Conservation (phyloP, 441 rosid species). For the Arabidopsis hybrid region DNA sequence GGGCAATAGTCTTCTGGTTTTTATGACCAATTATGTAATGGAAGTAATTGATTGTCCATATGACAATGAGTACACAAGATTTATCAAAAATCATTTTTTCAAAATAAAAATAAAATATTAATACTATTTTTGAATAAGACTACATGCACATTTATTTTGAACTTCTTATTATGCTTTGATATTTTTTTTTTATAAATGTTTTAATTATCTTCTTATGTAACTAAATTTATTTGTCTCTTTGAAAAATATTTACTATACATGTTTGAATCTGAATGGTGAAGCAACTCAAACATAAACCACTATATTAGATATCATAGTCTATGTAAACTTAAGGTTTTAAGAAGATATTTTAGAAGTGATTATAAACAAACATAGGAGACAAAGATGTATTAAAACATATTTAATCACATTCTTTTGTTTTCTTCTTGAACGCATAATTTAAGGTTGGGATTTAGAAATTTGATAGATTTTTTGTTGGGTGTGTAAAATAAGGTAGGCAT, state of each 20-base stretch:
- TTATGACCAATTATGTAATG: slow-evolving; percentile 34
- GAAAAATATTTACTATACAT: background rate
- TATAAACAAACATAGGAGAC: slow-evolving; percentile 7
- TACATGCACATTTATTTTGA: background rate
- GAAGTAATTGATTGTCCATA: slow-evolving; percentile 19
- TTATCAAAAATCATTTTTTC: background rate
- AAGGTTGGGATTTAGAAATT: slow-evolving; percentile 14
- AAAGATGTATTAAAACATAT: slow-evolving; percentile 11
- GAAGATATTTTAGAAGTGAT: slow-evolving; percentile 11
- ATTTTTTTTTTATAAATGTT: too few relatives aligned
- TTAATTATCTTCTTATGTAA: too few relatives aligned
- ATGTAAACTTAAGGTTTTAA: background rate
- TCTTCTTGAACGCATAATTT: slow-evolving; percentile 5
- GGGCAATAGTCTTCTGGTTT: background rate
- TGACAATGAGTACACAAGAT: slow-evolving; percentile 3
- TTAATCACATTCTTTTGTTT: slow-evolving; percentile 20
- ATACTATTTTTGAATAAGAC: slow-evolving; percentile 4
- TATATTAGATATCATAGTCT: background rate
- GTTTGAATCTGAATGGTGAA: background rate
- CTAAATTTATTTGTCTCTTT: background rate
- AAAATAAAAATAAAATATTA: background rate
- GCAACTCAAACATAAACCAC: background rate
- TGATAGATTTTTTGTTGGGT: slow-evolving; percentile 10
- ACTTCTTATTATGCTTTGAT: too few relatives aligned
- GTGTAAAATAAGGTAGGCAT: slow-evolving; percentile 19